phyloP scores from a whole-genome alignment of 2,329 filamentous ascomycete species.

The Verticillium isaacii region DNA sequence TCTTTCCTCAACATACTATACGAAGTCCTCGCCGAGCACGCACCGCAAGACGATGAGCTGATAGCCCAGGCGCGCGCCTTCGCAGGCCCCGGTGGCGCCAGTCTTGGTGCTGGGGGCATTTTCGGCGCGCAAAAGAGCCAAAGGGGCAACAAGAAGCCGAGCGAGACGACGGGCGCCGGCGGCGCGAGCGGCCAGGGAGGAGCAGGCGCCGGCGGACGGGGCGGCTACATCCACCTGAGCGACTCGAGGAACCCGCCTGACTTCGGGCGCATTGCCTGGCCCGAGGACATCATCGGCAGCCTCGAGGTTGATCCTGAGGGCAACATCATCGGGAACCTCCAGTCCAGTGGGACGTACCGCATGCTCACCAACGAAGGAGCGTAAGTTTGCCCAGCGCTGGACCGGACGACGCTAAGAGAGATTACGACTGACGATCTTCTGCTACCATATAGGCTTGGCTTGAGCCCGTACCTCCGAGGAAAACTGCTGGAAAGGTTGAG shows the following conservation, averaged over 20 bases:
- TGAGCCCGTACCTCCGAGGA: conserved; percentile 48
- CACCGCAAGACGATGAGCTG: conserved; percentile 51
- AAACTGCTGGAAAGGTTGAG: conserved; percentile 50
- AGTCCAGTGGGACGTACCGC: conserved; percentile 59
- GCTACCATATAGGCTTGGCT: conserved; percentile 37
- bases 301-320: conserved; percentile 58
- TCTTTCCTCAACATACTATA: conserved; percentile 56
- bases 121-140: conserved; percentile 39
- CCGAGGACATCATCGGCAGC: conserved; percentile 66
- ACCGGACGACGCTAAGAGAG: background rate
- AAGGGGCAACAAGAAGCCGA: conserved; percentile 21
- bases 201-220: conserved; percentile 52
- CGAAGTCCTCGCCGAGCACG: conserved; percentile 50
- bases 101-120: conserved; percentile 45
- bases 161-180: conserved; percentile 39
- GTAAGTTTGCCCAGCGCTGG: conserved; percentile 38
- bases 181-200: conserved; percentile 58
- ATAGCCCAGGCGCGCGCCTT: conserved; percentile 54
- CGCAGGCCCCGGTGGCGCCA: conserved; percentile 51
- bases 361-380: conserved; percentile 62
- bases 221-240: conserved; percentile 62
- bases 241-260: conserved; percentile 61
- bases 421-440: background rate
- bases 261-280: conserved; percentile 64
- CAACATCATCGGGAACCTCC: conserved; percentile 51